Evolutionary conservation across 2,329 filamentous ascomycete genomes (phyloP), one percentile per base, ranked within the genome.

Genomic region (Coleophoma cylindrospora): DNA sequence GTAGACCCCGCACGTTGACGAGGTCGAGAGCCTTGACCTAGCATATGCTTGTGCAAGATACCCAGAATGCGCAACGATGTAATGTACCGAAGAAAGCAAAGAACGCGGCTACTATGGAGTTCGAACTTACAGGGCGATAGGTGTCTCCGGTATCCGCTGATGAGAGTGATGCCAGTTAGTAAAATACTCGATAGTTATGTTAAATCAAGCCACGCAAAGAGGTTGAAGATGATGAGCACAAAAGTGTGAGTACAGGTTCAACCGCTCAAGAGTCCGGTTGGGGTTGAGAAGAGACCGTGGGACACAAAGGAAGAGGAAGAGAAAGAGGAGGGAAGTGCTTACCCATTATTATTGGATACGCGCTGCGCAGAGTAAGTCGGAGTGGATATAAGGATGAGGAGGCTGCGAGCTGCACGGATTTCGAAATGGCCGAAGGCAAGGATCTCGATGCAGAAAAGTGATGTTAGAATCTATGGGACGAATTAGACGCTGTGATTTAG

Each of bases 41-140:
- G 9, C 27, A 8, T 10, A 27, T 27, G 9, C 27, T 27, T 27
- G 27, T 7, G 27, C 27, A 27, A 27, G 27, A 27, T 10, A 10
- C 9, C 3, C 27, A 27, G 27, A 7, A 27, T 27, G 27, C 27
- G 27, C 27, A 27, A 27, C 27, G 27, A 27, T 10, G 6, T 6
- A 10, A 27, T 27, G 27, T 7, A 10, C 27, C 27, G 27, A 27
- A 27, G 27, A 27, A 27, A 27, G 27, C 9, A 27, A 27, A 10
- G 27, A 27, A 27, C 9, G 9, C 27, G 27, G 27, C 6, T 27
- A 27, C 27, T 27, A 27, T 27, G 9, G 27, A 15, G 12, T 22
- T 41, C 41, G 40, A 44, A 49, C 50, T 52, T 52, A 52, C 50
- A 36, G 50, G 50, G 50, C 50, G 50, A 45, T 52, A 52, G 34